Evolutionary conservation across 495 filamentous ascomycete species (phyloP).

Genomic region (Hyaloscypha variabilis): DNA sequence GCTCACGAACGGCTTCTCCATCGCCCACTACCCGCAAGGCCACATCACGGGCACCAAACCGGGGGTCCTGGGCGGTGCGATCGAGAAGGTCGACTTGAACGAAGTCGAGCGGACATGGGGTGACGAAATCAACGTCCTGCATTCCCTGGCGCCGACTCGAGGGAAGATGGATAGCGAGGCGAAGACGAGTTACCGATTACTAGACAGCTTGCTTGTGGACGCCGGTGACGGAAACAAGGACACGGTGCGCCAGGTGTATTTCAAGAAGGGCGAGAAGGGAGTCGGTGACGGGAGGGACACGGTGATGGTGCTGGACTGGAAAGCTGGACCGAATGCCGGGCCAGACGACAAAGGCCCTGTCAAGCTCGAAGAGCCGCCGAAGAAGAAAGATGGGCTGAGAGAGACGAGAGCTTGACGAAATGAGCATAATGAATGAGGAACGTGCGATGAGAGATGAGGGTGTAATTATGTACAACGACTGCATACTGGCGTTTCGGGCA

Average conservation of each 20-base stretch:
- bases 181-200: conserved; percentile 23
- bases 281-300: conserved; percentile 15
- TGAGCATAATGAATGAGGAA: no score
- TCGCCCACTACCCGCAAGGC: conserved; percentile 49
- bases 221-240: conserved; percentile 4
- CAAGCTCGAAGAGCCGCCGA: not conserved
- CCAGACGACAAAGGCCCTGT: not conserved
- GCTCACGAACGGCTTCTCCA: conserved; percentile 59
- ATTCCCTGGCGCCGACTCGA: conserved; percentile 23
- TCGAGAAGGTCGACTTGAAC: conserved; percentile 27
- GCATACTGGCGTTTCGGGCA: no score
- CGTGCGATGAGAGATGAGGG: no score
- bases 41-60: conserved; percentile 24
- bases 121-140: conserved; percentile 28
- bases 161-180: conserved; percentile 11
- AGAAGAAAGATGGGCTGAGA: not conserved
- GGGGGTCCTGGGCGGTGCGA: conserved; percentile 6
- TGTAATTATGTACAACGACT: no score
- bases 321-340: conserved; percentile 3
- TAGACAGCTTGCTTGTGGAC: conserved; percentile 19
- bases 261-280: conserved; percentile 24
- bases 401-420: no score
- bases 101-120: conserved; percentile 31
- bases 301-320: conserved; percentile 31
- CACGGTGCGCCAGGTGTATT: conserved; percentile 30